phyloP scores from a whole-genome alignment of 2,329 filamentous ascomycete genomes.

The Purpureocillium takamizusanense region DNA sequence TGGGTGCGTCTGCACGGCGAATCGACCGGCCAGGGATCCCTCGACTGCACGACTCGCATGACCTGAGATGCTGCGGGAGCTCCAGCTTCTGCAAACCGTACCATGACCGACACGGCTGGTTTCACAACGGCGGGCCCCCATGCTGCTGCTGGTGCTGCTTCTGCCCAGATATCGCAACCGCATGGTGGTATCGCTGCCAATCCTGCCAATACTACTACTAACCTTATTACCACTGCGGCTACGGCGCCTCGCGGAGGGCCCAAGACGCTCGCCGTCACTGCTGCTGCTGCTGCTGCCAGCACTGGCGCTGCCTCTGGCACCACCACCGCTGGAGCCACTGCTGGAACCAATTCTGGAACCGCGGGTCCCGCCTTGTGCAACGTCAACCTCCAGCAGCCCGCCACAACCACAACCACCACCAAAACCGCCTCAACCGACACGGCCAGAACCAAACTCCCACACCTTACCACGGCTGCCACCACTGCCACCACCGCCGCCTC shows the following conservation, averaged over 20 bases:
- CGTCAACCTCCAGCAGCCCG: not conserved
- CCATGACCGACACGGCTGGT: slow-evolving; percentile 17
- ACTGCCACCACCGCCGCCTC: slow-evolving; percentile 5
- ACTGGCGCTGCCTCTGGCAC: slow-evolving; percentile 6
- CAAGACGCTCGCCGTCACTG: no score
- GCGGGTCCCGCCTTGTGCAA: not conserved
- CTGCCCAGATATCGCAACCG: no score
- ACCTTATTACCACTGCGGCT: no score
- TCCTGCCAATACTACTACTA: no score
- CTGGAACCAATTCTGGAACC: not conserved
- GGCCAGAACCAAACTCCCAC: no score
- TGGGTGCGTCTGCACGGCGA: no score
- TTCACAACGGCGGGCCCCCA: slow-evolving; percentile 17
- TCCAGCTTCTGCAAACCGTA: slow-evolving; percentile 1
- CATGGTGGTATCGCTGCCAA: no score
- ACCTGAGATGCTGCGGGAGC: not conserved
- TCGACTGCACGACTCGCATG: no score
- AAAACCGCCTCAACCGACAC: no score
- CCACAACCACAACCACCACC: no score
- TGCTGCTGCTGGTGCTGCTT: not conserved
- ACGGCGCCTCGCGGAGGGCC: no score
- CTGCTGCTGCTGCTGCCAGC: slow-evolving; percentile 5
- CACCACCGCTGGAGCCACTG: slow-evolving; percentile 3
- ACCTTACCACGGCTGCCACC: not conserved
- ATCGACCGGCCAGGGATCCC: no score